Base-by-base conservation (phyloP, 768 basidiomycete species). In the Pulveroboletus sp. region DNA sequence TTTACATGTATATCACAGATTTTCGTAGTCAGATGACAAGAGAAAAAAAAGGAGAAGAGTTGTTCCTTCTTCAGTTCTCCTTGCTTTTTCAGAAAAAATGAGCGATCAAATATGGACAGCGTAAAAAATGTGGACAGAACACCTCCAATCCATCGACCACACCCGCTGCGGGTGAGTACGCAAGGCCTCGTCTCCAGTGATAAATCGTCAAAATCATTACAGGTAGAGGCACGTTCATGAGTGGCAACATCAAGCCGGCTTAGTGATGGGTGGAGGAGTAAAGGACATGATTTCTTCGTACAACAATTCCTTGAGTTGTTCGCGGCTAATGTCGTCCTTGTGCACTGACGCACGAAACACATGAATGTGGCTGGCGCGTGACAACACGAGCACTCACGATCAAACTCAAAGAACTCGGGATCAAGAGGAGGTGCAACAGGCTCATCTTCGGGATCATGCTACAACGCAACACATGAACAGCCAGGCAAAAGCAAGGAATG, bases 371-470 rank as follows among this genome's bases (percentile, higher is more conserved):
- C 13, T 4, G 32, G 12, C 19, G 19, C 8, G 10, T 7, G 16
- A 7, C 25, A 37, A 43, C 13, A 6, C 0, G 14, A 14, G 45
- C 5, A 78, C 87, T 71, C 56, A 90, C 88, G 71, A 68, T 99
- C 97, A 66, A 98, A 98, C 63, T 95, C 93, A 69, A 99, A 99
- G 76, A 98, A 99, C 57, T 88, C 86, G 5, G 93, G 87, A 56
- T 91, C 90, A 40, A 99, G 83, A n/a, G 95, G 94, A 5, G 93
- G 88, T 1, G 94, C 94, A 20, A 86, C 81, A 0, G 97, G 97
- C 69, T 99, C 97, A 61, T 99, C 97, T 42, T 95, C 92, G 2
- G 94, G 92, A 63, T 97, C 94, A 62, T 95, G 94, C 85, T 89
- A 58, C 34, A 7, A 43, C 14, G 3, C n/a, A 13, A 19, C 19